Base-by-base conservation (phyloP, 2,329 filamentous ascomycete genomes). In the Trichoderma sp. region DNA sequence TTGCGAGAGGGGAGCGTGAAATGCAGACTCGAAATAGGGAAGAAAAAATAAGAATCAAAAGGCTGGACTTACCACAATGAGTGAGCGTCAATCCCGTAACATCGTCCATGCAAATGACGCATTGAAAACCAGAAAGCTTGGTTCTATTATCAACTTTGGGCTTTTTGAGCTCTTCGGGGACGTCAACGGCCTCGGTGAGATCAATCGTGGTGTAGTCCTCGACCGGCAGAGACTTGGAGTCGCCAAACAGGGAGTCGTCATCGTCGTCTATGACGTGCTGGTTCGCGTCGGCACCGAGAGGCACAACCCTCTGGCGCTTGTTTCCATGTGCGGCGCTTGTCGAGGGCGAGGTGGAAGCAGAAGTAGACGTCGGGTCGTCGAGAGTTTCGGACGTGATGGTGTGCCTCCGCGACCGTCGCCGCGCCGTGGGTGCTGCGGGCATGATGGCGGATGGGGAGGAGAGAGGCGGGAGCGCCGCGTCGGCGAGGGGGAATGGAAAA, bases 71-170 rank as follows among this genome's bases (percentile, higher is more conserved):
- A 91, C 89, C 89, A 77, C 89, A 91, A 77, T 90, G 87, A 3
- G 89, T 91, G 57, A 90, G 85, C 1, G 87, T 89, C 70, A 91
- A 74, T 33, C 82, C 81, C 1, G 83, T 85, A 31, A 83, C 85
- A 71, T 87, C 83, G 70, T 91, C 89, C 87, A 91, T 88, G 78
- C 89, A 91, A 69, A 91, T 91, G 55, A 88, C 87, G 71, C 89
- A 91, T 77, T 90, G 87, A 59, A 90, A 88, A 4, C 81, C 80
- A 56, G 83, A 81, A 19, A 91, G 77, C 76, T 86, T 88, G 74
- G 83, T 77, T 62, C 78, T 82, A 13, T 84, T 86, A 62, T 86
- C 84, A 61, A 81, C 80, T 66, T 83, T 80, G 13, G 81, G 81
- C 70, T 81, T 80, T 70, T 79, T 77, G n/a, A 83, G 76, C 59